A percentile compares a stretch with the other conserved stretches of the same genome.
phyloP scores from a whole-genome alignment of 352 stramenopile species.

The Phytophthora boehmeriae region DNA sequence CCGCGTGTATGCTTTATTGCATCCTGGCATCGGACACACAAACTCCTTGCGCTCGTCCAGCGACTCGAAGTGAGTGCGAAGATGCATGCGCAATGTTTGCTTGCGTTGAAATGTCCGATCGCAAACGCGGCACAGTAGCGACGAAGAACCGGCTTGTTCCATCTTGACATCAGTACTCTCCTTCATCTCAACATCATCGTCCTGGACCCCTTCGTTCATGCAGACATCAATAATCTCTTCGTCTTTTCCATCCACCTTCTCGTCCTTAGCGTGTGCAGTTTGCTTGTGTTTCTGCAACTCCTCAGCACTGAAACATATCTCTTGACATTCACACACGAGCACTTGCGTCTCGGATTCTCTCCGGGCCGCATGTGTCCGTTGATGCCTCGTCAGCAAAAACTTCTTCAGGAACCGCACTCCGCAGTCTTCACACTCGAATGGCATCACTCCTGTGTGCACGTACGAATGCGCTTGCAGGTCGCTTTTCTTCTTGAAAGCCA shows the following conservation, averaged over 20 bases:
- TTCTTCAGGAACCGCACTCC: constrained; percentile 64
- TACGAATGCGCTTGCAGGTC: constrained; percentile 77
- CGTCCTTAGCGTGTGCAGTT: constrained; percentile 28
- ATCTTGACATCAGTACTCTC: background rate
- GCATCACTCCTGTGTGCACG: constrained; percentile 75
- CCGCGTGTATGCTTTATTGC: constrained; percentile 69
- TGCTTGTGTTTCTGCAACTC: constrained; percentile 52
- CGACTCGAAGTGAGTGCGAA: constrained; percentile 67
- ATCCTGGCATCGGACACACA: constrained; percentile 61
- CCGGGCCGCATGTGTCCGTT: constrained; percentile 37
- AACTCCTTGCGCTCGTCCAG: constrained; percentile 70
- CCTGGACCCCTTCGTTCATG: background rate
- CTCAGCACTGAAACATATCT: constrained; percentile 58
- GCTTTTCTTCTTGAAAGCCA: constrained; percentile 85
- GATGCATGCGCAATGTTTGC: constrained; percentile 60
- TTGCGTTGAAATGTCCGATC: constrained; percentile 53
- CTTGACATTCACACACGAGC: constrained; percentile 58
- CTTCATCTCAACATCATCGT: background rate
- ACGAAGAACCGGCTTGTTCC: constrained; percentile 3
- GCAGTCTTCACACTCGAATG: constrained; percentile 75
- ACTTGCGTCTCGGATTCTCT: constrained; percentile 46
- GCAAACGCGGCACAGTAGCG: constrained; percentile 59
- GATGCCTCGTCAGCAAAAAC: constrained; percentile 61
- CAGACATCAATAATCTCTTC: background rate
- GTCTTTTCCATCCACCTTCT: constrained; percentile 3